These are phyloP conservation scores for Epichloe sibirici DNA, from an alignment of 2,329 filamentous ascomycete genomes.

Conservation along the genomic window DNA sequence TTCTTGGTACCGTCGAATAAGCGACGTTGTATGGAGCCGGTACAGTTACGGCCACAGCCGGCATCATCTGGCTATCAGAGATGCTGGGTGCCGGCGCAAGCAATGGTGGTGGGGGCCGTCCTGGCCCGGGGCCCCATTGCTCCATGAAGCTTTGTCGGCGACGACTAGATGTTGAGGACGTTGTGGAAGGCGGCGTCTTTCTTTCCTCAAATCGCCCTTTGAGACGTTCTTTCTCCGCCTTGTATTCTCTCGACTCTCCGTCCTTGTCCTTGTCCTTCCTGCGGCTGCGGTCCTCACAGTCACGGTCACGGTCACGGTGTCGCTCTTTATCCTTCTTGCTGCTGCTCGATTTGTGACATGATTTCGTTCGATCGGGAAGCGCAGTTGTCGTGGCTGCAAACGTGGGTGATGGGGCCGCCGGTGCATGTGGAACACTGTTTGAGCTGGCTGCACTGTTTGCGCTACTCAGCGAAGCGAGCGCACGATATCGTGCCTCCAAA, in stretches of 20 bases:
- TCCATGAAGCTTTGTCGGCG: constrained; percentile 24
- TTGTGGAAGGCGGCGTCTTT: constrained; percentile 7
- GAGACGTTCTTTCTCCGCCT: constrained; percentile 24
- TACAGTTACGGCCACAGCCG: background rate
- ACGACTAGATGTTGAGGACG: constrained; percentile 7
- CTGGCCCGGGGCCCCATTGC: background rate
- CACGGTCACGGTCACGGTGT: background rate
- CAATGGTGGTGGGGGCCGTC: constrained; percentile 11
- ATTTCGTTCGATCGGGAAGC: constrained; percentile 17
- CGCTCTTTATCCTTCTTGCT: constrained; percentile 11
- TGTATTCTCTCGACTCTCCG: constrained; percentile 9
- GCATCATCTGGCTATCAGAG: background rate
- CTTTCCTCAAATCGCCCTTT: constrained; percentile 25
- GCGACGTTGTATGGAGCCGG: background rate
- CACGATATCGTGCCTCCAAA: constrained; percentile 17
- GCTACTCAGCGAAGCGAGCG: constrained; percentile 6
- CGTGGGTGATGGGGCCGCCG: constrained; percentile 11
- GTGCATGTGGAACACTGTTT: background rate
- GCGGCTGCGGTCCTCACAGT: constrained; percentile 15
- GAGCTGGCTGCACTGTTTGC: background rate
- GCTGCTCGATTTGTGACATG: constrained; percentile 16
- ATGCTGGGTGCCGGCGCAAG: constrained; percentile 9
- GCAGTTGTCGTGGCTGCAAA: constrained; percentile 12
- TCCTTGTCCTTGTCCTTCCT: constrained; percentile 10
- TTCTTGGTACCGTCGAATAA: constrained; percentile 8